These are phyloP conservation scores for Umbelopsis isabellina DNA, from an alignment of 192 early-diverging fungal genomes.

Conservation along the genomic window DNA sequence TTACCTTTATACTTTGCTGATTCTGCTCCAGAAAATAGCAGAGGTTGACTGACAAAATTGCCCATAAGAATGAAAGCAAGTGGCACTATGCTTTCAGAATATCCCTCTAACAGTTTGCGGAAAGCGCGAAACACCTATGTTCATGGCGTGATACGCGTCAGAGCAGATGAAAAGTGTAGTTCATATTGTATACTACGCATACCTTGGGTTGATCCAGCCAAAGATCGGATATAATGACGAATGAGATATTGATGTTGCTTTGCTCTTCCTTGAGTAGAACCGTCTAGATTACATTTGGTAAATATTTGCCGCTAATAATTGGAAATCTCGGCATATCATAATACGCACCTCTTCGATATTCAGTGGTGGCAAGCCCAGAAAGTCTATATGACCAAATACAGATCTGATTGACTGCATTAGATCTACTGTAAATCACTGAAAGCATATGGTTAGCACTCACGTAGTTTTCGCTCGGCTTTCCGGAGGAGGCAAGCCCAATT, in stretches of 20 bases:
- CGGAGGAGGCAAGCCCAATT: slow-evolving; percentile 77
- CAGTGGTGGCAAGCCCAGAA: slow-evolving; percentile 55
- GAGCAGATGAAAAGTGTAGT: no score
- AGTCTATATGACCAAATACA: slow-evolving; percentile 57
- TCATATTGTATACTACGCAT: neutral
- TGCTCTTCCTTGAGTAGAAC: slow-evolving; percentile 43
- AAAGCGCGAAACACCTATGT: slow-evolving; percentile 71
- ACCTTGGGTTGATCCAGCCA: slow-evolving; percentile 85
- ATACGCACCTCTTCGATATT: slow-evolving; percentile 52
- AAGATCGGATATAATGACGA: slow-evolving; percentile 86
- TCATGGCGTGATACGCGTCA: neutral
- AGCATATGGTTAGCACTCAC: slow-evolving; percentile 25
- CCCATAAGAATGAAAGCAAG: slow-evolving; percentile 88
- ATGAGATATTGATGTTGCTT: slow-evolving; percentile 57
- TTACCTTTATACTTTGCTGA: slow-evolving; percentile 65
- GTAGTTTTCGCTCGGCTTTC: slow-evolving; percentile 58
- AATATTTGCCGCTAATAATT: neutral
- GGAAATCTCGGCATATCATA: neutral
- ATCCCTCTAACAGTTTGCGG: slow-evolving; percentile 74
- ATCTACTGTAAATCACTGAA: neutral
- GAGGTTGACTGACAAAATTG: slow-evolving; percentile 81
- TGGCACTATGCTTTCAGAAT: slow-evolving; percentile 64
- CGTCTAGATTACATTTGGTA: slow-evolving; percentile 4
- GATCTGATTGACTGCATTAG: slow-evolving; percentile 29
- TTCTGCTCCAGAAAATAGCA: slow-evolving; percentile 64